Evolutionary conservation across 2,329 filamentous ascomycete species (phyloP), one percentile per base, ranked within the genome.

Genomic region (Ascochyta lentis): DNA sequence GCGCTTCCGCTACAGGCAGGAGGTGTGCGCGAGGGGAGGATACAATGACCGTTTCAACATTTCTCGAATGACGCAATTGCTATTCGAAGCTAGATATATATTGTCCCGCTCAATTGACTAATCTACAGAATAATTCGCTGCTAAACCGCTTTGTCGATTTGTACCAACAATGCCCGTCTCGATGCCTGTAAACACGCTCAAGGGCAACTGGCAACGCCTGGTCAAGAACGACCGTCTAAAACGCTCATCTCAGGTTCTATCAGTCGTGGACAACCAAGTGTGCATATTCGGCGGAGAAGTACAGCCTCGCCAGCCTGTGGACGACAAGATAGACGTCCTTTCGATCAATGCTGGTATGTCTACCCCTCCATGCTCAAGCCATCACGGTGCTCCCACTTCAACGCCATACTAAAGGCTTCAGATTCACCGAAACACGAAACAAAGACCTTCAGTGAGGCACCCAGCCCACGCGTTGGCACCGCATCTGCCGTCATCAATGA

Each of bases 221-320:
- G 56, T 72, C 49, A 49, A 64, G 1, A 61, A 64, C 19, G 71
- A 76, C 26, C 63, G 71, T 31, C 80, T 92, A 7, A 85, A 86
- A 35, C 87, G 90, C 49, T 94, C 91, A 1, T 92, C 90, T 0
- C 91, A 95, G 69, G 83, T 85, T 3, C 72, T 92, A 63, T 83
- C 90, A 39, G 79, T 89, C 37, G 75, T 88, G 22, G 79, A 77
- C 41, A 78, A 81, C 13, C 81, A 78, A n/a, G 82, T 84, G 40
- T 89, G 86, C 73, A 81, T 96, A 66, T 96, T 92, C 69, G 91
- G 92, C 56, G 92, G 91, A 63, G 91, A 95, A 73, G 75, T 87
- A 45, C 77, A 80, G 41, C 83, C 89, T 3, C 81, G 86, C 43
- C 78, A 90, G 68, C 88, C 89, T 6, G 82, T 88, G 52, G 89